Evolutionary conservation across 768 basidiomycete species (phyloP).

Genomic region (Harrya chromipes): DNA sequence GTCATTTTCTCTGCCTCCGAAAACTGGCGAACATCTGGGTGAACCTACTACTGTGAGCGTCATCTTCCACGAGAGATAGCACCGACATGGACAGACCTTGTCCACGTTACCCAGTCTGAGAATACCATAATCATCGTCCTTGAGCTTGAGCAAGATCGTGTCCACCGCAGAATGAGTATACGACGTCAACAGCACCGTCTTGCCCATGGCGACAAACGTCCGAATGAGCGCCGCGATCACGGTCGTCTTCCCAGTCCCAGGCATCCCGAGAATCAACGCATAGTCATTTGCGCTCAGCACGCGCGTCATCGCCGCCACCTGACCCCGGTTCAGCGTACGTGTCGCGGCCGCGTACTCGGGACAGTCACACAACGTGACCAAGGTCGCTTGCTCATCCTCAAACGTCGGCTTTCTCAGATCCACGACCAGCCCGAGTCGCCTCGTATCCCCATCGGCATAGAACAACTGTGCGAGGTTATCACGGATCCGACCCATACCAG

Average conservation of each 20-base stretch:
- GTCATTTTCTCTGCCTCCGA: slow-evolving; percentile 56
- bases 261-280: slow-evolving; percentile 93
- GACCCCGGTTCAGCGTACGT: slow-evolving; percentile 62
- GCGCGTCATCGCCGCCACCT: slow-evolving; percentile 66
- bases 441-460: slow-evolving; percentile 69
- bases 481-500: slow-evolving; percentile 84
- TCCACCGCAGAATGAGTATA: slow-evolving; percentile 99
- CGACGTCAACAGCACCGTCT: slow-evolving; percentile 84
- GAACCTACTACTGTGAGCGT: slow-evolving; percentile 51
- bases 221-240: slow-evolving; percentile 88
- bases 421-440: slow-evolving; percentile 72
- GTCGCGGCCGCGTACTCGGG: slow-evolving; percentile 34
- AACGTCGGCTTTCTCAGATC: slow-evolving; percentile 74
- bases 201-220: slow-evolving; percentile 72
- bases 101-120: slow-evolving; percentile 87
- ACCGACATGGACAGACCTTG: slow-evolving; percentile 52
- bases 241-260: slow-evolving; percentile 97
- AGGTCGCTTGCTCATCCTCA: slow-evolving; percentile 29
- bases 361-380: slow-evolving; percentile 13
- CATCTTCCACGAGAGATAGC: neutral
- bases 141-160: slow-evolving; percentile 86
- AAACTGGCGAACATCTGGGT: slow-evolving; percentile 72
- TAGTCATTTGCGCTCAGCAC: slow-evolving; percentile 84
- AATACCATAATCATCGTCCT: slow-evolving; percentile 65
- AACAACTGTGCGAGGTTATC: slow-evolving; percentile 90